Base-by-base conservation (phyloP, 2,329 filamentous ascomycete genomes). In the Trichoderma hamatum region DNA sequence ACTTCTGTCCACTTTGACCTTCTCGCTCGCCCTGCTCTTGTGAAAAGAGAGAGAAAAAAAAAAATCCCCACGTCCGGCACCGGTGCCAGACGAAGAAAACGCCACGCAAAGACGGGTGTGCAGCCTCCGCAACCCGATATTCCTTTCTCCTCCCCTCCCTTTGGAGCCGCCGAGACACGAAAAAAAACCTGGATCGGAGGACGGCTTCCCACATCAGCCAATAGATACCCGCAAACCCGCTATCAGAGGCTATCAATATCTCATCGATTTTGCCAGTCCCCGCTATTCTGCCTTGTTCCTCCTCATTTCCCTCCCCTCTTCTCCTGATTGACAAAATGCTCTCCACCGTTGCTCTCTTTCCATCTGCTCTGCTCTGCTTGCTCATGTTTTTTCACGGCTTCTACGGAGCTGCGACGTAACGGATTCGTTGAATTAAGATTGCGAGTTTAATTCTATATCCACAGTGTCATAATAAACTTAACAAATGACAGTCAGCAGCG, bases 221-320 rank as follows among this genome's bases (percentile, higher is more conserved):
- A 59, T 59, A n/a, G 55, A 34, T 26, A 28, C 24, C 51, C 51
- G 51, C 24, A 34, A 16, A 28, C 24, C 51, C 51, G 51, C 24
- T 19, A 7, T 10, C 52, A 30, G 26, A 11, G 16, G 52, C 52
- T 56, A 32, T 56, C 52, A 28, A 32, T 55, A 24, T 55, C 30
- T 32, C 30, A 3, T 43, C 39, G 39, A 43, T n/a, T 43, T n/a
- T 14, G 3, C 16, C 32, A 24, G 30, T 19, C 32, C 60, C 60
- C 60, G 60, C 60, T 14, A 52, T 63, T 63, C 60, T 46, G 60
- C 60, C 60, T 63, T 30, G 60, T 63, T 30, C 52, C n/a, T 28
- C n/a, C 51, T 49, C 16, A 14, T 32, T 16, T 26, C 49, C 36
- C 28, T 32, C 28, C n/a, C 60, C 60, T 21, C 16, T 6, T 49